Evolutionary conservation across 169 alveolate genomes (phyloP).

Genomic region (Plasmodium yoelii): DNA sequence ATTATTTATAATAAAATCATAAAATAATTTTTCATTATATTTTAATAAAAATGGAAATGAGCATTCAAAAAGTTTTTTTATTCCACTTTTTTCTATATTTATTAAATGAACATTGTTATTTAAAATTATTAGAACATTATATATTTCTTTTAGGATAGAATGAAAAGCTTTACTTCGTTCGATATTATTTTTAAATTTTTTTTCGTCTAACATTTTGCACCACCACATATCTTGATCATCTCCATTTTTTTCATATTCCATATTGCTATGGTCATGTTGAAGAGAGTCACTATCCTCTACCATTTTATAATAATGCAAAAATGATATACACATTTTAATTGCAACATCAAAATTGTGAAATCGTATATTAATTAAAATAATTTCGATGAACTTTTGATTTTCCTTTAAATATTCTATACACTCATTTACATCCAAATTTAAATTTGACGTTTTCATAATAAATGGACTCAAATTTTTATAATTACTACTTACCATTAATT

Average conservation of each 20-base stretch:
- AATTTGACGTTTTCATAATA: conserved; percentile 19
- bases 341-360: conserved; percentile 24
- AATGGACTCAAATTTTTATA: conserved; percentile 5
- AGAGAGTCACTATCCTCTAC: not conserved
- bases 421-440: conserved; percentile 16
- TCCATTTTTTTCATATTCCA: not conserved
- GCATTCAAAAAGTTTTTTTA: conserved; percentile 51
- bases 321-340: conserved; percentile 37
- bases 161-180: conserved; percentile 5
- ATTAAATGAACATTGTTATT: conserved; percentile 42
- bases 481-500: conserved; percentile 17
- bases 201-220: conserved; percentile 2
- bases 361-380: conserved; percentile 31
- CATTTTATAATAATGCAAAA: conserved; percentile 16
- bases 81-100: conserved; percentile 15
- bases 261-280: not conserved
- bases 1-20: conserved; percentile 21
- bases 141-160: conserved; percentile 28
- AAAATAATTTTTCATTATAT: conserved; percentile 58
- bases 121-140: conserved; percentile 33
- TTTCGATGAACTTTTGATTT: conserved; percentile 12
- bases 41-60: conserved; percentile 49
- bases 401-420: conserved; percentile 33
- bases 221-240: conserved; percentile 3
- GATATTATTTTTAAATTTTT: conserved; percentile 12